Conservation (phyloP, 768 basidiomycete species). For the Tulasnella sp. region DNA sequence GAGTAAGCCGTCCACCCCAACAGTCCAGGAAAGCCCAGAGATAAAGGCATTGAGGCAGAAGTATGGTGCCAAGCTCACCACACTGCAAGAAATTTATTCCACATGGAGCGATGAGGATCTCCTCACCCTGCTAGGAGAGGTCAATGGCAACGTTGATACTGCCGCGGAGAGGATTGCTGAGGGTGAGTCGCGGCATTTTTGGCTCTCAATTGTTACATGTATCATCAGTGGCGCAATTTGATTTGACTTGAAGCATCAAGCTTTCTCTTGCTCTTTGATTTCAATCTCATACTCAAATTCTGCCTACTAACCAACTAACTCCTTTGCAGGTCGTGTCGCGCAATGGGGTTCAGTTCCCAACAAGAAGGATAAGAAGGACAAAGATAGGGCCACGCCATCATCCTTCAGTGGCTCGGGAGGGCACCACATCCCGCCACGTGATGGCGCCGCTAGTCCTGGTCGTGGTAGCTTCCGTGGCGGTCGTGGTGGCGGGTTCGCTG, state of each 20-base stretch:
- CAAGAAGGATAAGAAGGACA: conserved; percentile 76
- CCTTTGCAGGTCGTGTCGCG: conserved; percentile 49
- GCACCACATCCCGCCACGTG: conserved; percentile 25
- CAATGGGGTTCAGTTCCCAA: conserved; percentile 77
- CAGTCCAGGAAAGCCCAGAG: conserved; percentile 11
- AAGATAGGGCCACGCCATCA: no score
- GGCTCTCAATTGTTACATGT: background rate
- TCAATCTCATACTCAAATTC: no score
- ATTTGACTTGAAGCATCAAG: no score
- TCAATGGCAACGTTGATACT: conserved; percentile 53
- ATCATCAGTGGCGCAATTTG: conserved; percentile 13
- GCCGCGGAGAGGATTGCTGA: conserved; percentile 69
- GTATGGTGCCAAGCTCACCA: conserved; percentile 43
- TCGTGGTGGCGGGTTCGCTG: conserved; percentile 34
- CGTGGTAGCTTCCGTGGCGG: conserved; percentile 49
- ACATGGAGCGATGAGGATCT: conserved; percentile 65
- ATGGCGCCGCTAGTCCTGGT: conserved; percentile 25
- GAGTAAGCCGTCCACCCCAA: background rate
- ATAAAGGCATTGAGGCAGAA: conserved; percentile 27
- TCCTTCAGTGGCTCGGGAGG: conserved; percentile 41
- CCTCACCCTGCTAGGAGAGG: conserved; percentile 54
- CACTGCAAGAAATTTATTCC: conserved; percentile 65
- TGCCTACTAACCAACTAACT: conserved; percentile 16
- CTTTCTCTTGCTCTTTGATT: no score
- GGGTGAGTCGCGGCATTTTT: conserved; percentile 34